Conservation (phyloP, 2,329 filamentous ascomycete species). For the Fusarium sp. region DNA sequence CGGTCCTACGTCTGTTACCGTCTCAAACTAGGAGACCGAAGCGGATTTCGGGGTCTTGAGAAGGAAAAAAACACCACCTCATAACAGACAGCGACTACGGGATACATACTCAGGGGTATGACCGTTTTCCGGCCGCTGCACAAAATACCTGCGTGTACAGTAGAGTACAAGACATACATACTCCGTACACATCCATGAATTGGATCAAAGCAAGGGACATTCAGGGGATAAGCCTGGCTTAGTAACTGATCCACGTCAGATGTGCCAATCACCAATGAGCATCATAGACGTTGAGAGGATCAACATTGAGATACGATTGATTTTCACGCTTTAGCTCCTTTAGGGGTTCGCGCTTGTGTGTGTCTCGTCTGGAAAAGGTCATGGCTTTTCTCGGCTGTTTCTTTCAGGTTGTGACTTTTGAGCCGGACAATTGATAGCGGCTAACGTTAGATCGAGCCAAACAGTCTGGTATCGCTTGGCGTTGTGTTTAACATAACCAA, state of each 20-base stretch:
- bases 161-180: conserved; percentile 10
- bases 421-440: conserved; percentile 16
- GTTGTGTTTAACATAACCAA: conserved; percentile 1
- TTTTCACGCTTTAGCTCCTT: conserved; percentile 37
- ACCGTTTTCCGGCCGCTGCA: conserved; percentile 13
- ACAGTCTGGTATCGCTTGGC: conserved; percentile 13
- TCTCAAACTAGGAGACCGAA: conserved; percentile 18
- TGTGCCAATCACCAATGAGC: conserved; percentile 25
- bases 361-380: conserved; percentile 29
- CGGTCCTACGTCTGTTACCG: conserved; percentile 12
- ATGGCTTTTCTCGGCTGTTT: conserved; percentile 27
- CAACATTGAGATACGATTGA: conserved; percentile 39
- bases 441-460: conserved; percentile 1
- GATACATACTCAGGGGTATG: conserved; percentile 19
- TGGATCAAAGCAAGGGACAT: conserved; percentile 32
- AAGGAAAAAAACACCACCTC: background rate
- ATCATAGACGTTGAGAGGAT: conserved; percentile 29
- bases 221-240: conserved; percentile 24
- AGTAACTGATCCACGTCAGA: conserved; percentile 21
- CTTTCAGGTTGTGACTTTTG: conserved; percentile 4
- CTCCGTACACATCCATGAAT: background rate
- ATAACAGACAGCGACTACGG: background rate
- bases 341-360: conserved; percentile 28
- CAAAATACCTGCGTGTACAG: conserved; percentile 29
- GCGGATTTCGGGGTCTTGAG: conserved; percentile 32